These are phyloP conservation scores for Zasmidium angulare DNA, from an alignment of 2,329 filamentous ascomycete species.

Conservation along the genomic window DNA sequence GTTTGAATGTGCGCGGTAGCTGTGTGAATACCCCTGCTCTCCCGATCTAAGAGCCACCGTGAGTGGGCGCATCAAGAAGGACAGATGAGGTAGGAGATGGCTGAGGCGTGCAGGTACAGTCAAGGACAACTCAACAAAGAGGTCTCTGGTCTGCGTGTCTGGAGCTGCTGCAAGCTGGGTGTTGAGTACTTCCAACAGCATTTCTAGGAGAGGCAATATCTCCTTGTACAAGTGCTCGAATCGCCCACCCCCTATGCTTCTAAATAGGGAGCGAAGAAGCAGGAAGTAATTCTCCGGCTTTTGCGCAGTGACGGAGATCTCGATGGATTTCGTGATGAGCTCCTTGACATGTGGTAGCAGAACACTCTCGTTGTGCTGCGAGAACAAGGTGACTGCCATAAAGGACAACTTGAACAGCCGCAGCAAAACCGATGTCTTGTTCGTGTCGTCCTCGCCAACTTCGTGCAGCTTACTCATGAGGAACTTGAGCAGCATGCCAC, in stretches of 20 bases:
- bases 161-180: conserved; percentile 87
- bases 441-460: conserved; percentile 86
- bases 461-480: conserved; percentile 96
- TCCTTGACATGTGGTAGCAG: conserved; percentile 93
- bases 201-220: conserved; percentile 91
- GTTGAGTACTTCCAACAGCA: conserved; percentile 96
- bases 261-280: conserved; percentile 84
- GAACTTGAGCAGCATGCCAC: conserved; percentile 95
- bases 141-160: conserved; percentile 84
- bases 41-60: conserved; percentile 93
- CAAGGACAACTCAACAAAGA: conserved; percentile 95
- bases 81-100: conserved; percentile 90
- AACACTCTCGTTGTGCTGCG: conserved; percentile 90
- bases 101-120: conserved; percentile 93
- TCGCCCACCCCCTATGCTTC: conserved; percentile 93
- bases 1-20: conserved; percentile 19
- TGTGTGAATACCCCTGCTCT: conserved; percentile 44
- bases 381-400: conserved; percentile 98
- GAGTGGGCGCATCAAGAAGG: conserved; percentile 92
- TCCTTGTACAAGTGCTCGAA: conserved; percentile 99
- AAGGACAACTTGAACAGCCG: conserved; percentile 97
- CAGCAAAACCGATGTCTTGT: conserved; percentile 87
- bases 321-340: conserved; percentile 95
- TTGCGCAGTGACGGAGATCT: conserved; percentile 90
- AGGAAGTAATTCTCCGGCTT: conserved; percentile 99